Base-by-base conservation (phyloP, 2,329 filamentous ascomycete genomes). In the Neonectria coccinea region DNA sequence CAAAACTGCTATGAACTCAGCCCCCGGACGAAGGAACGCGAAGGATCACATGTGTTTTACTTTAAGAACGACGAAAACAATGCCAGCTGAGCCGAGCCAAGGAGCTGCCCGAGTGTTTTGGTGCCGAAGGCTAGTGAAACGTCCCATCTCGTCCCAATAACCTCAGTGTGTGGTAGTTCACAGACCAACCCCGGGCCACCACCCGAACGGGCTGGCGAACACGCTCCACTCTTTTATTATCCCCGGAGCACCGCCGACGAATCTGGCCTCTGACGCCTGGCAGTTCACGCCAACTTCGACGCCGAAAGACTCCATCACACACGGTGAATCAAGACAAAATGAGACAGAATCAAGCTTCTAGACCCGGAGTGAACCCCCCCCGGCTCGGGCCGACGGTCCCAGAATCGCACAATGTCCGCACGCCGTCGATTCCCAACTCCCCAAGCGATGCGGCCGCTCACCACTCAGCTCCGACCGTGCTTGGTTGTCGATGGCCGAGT, bases 391-490 rank as follows among this genome's bases (percentile, higher is more conserved):
- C 60, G 54, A 47, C n/a, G 18, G 11, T 44, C 54, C 51, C 55
- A 57, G 22, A 58, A 62, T 33, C 36, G 60, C 42, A 51, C 59
- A 55, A 62, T 62, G 36, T 51, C 59, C 59, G 59, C 36, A 29
- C 29, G 4, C 18, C 39, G 33, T 11, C 36, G 27, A 25, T n/a
- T 39, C 16, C 25, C 25, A 56, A 14, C n/a, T 9, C 10, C 39
- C 39, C 52, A 18, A 39, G n/a, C 29, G 47, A 29, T 18, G 31
- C 47, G 29, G 29, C 20, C 41, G n/a, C 50, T 58, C n/a, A 25
- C 48, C 41, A 57, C 41, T 45, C 48, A 54, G 41, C 52, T 10
- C 5, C 8, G 27, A 51, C 33, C 48, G 59, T 62, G 52, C 48
- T 31, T 25, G 33, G n/a, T 18, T 54, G 25, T 25, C 36, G 16